These are phyloP conservation scores for Theileria equi DNA, from an alignment of 169 alveolate species.

Conservation along the genomic window DNA sequence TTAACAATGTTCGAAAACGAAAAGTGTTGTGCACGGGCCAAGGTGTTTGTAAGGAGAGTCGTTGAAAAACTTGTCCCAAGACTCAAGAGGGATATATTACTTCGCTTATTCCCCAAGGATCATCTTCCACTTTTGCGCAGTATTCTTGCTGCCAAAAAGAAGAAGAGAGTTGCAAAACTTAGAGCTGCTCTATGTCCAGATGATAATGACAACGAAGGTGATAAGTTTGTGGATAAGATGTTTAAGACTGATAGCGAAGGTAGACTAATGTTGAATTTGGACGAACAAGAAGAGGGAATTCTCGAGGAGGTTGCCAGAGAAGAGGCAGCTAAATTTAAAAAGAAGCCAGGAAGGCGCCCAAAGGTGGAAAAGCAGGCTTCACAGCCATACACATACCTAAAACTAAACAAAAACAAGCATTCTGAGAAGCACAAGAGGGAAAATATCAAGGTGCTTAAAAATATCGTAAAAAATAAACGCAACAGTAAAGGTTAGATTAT, in stretches of 20 bases:
- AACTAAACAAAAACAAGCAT: conserved; percentile 34
- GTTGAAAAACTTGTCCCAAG: conserved; percentile 44
- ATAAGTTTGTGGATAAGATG: conserved; percentile 35
- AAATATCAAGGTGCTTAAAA: conserved; percentile 39
- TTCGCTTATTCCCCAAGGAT: conserved; percentile 47
- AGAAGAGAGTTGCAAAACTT: conserved; percentile 13
- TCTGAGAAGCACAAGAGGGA: conserved; percentile 45
- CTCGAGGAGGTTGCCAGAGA: not conserved
- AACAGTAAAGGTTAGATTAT: too few species aligned
- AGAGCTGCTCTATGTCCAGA: conserved; percentile 9
- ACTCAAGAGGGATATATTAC: conserved; percentile 43
- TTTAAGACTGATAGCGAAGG: conserved; percentile 51
- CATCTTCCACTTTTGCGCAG: conserved; percentile 52
- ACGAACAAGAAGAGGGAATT: conserved; percentile 2
- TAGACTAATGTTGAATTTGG: conserved; percentile 15
- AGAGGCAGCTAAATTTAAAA: not conserved
- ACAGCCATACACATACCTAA: conserved; percentile 48
- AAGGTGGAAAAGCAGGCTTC: conserved; percentile 1
- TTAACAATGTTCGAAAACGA: conserved; percentile 52
- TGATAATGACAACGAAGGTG: conserved; percentile 54
- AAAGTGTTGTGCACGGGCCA: conserved; percentile 37
- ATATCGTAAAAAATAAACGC: conserved; percentile 28
- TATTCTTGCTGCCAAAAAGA: conserved; percentile 22
- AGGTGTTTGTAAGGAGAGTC: conserved; percentile 51
- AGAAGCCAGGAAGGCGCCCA: conserved; percentile 14